These are phyloP conservation scores for Salix koriyanagi DNA, from an alignment of 345 rosid genomes.

Conservation along the genomic window DNA sequence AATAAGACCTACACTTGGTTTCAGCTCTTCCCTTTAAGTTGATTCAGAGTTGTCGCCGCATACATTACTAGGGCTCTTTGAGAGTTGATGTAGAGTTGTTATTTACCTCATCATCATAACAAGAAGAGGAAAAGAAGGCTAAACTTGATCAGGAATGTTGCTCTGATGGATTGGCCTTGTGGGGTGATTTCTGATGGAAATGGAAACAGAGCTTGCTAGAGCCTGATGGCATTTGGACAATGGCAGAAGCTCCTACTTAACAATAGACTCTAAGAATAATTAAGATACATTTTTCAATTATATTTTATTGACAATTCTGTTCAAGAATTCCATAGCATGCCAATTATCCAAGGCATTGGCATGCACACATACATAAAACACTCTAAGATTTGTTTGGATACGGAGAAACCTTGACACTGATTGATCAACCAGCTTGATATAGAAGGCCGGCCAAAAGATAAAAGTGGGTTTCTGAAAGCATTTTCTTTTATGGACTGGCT, in stretches of 20 bases:
- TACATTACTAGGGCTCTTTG: neutral
- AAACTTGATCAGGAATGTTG: neutral
- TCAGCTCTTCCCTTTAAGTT: neutral
- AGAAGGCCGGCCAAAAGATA: conserved; percentile 8
- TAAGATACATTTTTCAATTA: too few relatives aligned
- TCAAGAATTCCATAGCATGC: neutral
- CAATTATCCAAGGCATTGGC: neutral
- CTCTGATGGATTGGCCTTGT: neutral
- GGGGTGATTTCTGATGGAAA: neutral
- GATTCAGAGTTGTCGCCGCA: neutral
- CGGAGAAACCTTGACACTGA: neutral
- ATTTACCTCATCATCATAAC: neutral
- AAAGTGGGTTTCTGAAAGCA: conserved; percentile 6
- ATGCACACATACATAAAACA: too few relatives aligned
- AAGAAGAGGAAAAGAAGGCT: neutral
- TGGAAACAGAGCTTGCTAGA: too few relatives aligned
- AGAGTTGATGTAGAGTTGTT: neutral
- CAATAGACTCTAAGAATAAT: too few relatives aligned
- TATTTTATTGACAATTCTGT: too few relatives aligned
- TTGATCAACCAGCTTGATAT: neutral
- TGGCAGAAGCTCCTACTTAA: too few relatives aligned
- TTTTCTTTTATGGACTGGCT: neutral
- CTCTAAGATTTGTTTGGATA: neutral
- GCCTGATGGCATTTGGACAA: too few relatives aligned
- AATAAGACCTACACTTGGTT: neutral